These are phyloP conservation scores for Misopates orontium DNA, from an alignment of 257 asterid species.

Conservation along the genomic window DNA sequence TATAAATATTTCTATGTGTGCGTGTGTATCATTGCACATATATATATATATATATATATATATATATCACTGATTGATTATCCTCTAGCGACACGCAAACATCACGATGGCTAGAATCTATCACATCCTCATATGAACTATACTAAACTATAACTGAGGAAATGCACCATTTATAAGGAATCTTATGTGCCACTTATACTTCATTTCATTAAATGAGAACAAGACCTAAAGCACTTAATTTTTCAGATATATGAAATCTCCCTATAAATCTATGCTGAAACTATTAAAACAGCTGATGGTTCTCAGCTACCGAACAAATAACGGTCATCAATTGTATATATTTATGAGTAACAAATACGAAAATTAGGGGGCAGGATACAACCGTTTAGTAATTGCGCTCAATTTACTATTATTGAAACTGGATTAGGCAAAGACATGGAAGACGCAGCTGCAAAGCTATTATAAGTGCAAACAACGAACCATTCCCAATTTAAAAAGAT, in stretches of 20 bases:
- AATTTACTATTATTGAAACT: not conserved
- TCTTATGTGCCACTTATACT: not conserved
- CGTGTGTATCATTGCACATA: no score
- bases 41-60: no score
- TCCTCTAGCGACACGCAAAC: slow-evolving; percentile 11
- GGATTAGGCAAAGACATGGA: not conserved
- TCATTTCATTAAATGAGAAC: not conserved
- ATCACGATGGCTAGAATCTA: not conserved
- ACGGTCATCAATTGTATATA: no score
- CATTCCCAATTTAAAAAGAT: no score
- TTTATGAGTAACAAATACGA: not conserved
- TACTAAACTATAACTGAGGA: not conserved
- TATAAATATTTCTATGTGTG: no score
- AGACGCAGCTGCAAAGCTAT: not conserved
- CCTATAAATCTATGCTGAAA: no score
- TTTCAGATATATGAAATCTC: no score
- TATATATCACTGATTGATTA: not conserved
- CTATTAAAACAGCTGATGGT: no score
- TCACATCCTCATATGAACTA: not conserved
- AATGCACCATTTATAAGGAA: not conserved
- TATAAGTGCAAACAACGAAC: not conserved
- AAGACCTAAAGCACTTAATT: not conserved
- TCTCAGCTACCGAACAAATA: no score
- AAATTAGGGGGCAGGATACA: not conserved
- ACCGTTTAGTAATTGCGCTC: not conserved